Base-by-base conservation (phyloP, 2,329 filamentous ascomycete genomes). In the Claviceps arundinis region DNA sequence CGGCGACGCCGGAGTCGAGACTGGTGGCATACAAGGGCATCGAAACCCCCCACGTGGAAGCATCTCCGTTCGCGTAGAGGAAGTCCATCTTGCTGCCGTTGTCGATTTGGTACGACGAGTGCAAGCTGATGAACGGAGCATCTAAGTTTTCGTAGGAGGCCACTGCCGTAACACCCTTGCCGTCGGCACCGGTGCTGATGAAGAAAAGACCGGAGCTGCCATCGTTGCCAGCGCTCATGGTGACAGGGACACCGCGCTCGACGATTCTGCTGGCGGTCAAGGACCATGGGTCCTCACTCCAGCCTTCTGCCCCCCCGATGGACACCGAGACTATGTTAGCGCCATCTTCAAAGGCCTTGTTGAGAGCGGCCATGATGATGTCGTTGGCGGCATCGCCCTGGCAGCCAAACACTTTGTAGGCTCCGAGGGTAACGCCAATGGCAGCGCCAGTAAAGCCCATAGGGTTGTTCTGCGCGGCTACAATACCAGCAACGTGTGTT, bases 401-500 rank as follows among this genome's bases (percentile, higher is more conserved):
- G 52, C 68, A 70, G 30, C 62, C 63, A 50, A 70, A 67, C 1
- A 68, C 65, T 34, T 64, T 62, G 57, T 72, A 72, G 22, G 64
- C 62, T 19, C 66, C 68, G 1, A 73, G 56, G 13, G 61, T 70
- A 2, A 65, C 69, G 41, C 64, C 65, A 2, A 68, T 69, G 5
- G 67, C 66, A 24, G 65, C 70, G 37, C 70, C 70, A 22, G 62
- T 67, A 56, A 70, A 70, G 45, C 65, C 63, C 30, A 65, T 62
- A 0, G 56, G 56, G 47, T 69, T 65, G 7, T 60, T 53, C 53
- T 68, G 64, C 3, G 71, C 71, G 9, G 68, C 71, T 44, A 75
- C 66, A 45, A 72, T 73, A 43, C 73, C 73, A 13, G 71, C 66
- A 24, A 70, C 68, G 51, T 71, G 69, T 0, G 72, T 73, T 1